Conservation (phyloP, 1,284 basidiomycete genomes). For the Tilletia walkeri region DNA sequence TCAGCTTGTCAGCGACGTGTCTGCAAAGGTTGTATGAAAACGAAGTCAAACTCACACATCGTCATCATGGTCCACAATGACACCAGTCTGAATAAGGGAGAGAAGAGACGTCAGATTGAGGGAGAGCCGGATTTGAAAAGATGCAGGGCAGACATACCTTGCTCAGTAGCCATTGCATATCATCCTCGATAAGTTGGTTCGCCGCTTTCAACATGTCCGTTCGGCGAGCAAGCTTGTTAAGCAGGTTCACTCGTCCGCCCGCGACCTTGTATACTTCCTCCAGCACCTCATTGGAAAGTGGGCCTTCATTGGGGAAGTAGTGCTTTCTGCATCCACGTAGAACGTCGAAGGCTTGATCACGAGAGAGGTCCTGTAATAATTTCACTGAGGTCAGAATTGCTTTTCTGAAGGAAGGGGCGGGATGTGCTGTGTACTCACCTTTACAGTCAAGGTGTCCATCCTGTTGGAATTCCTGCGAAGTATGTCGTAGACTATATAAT, state of each 20-base stretch:
- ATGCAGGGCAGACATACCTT: conserved; percentile 17
- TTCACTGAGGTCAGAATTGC: background rate
- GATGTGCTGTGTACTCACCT: conserved; percentile 1
- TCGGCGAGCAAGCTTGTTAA: conserved; percentile 44
- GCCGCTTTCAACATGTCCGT: conserved; percentile 41
- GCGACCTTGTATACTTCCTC: conserved; percentile 48
- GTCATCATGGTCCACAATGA: conserved; percentile 52
- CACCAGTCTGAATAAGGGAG: conserved; percentile 35
- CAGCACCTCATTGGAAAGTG: conserved; percentile 22
- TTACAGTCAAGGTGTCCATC: conserved; percentile 50
- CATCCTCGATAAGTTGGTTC: conserved; percentile 46
- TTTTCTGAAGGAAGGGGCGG: background rate
- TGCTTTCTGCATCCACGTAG: conserved; percentile 40
- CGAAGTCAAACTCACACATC: conserved; percentile 28
- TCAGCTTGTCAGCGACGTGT: background rate
- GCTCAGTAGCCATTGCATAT: conserved; percentile 48
- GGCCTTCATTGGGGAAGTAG: conserved; percentile 43
- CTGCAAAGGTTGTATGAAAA: too few relatives aligned
- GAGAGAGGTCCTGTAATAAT: conserved; percentile 29
- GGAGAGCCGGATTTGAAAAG: background rate
- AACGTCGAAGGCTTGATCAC: conserved; percentile 41
- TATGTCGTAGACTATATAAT: conserved; percentile 48
- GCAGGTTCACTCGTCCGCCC: conserved; percentile 41
- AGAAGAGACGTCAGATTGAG: background rate
- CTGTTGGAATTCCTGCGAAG: conserved; percentile 43